phyloP scores from a whole-genome alignment of 345 rosid genomes.

The Bretschneidera sinensis region DNA sequence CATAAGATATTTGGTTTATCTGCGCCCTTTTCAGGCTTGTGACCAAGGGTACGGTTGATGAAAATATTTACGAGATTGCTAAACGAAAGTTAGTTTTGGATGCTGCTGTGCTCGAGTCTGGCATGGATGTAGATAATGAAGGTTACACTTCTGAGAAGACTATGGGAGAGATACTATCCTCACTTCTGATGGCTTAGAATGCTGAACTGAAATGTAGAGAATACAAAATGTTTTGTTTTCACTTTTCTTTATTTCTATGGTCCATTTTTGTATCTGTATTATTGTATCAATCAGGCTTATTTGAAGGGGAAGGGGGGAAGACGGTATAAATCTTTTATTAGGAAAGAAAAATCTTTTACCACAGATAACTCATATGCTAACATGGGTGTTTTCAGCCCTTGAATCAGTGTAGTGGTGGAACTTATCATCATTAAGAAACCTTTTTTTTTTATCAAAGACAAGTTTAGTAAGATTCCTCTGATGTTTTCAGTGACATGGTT shows the following conservation, averaged over 20 bases:
- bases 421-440: too few relatives aligned
- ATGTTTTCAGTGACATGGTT: too few relatives aligned
- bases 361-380: too few relatives aligned
- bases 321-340: too few relatives aligned
- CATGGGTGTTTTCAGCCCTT: too few relatives aligned
- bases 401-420: too few relatives aligned
- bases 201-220: neutral
- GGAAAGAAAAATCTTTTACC: too few relatives aligned
- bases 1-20: neutral
- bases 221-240: neutral
- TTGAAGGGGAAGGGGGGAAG: neutral
- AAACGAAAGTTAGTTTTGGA: conserved; percentile 77
- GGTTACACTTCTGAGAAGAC: conserved; percentile 64
- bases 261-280: neutral
- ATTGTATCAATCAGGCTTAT: too few relatives aligned
- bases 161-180: conserved; percentile 86
- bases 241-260: neutral
- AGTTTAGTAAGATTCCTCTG: too few relatives aligned
- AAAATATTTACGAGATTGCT: conserved; percentile 88
- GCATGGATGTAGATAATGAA: conserved; percentile 51
- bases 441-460: too few relatives aligned
- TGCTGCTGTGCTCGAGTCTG: conserved; percentile 89
- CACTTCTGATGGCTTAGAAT: conserved; percentile 61
- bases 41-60: conserved; percentile 87
- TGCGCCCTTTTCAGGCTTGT: conserved; percentile 50